Base-by-base conservation (phyloP, 2,329 filamentous ascomycete species). In the Epichloe gansuensis region DNA sequence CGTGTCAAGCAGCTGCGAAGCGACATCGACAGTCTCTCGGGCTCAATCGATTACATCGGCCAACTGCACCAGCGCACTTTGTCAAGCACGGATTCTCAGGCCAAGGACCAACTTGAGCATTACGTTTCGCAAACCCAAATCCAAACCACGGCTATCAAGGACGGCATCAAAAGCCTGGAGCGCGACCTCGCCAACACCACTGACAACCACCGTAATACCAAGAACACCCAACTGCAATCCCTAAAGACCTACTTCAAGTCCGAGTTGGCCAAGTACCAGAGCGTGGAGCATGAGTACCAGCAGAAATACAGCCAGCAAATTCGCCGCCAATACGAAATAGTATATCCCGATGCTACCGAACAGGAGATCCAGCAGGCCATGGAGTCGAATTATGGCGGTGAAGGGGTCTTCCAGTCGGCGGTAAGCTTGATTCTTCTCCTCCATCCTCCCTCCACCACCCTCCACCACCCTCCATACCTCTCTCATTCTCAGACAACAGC, bases 381-480 rank as follows among this genome's bases (percentile, higher is more conserved):
- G 25, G 75, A 87, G 59, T 74, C 81, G 51, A 83, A 90, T 65
- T 87, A 86, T 83, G 81, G 83, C 51, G 80, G 86, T 54, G 84
- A 91, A 71, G 85, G 86, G 62, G 83, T 93, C 52, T 93, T 91
- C 72, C 85, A 90, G 69, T 85, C 82, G 53, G 87, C 87, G 55
- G 87, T 91, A 77, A 68, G 82, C 47, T 28, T 35, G 7, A 8
- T 48, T 41, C 35, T 46, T 7, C 13, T 4, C 12, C 7, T 25
- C 13, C 34, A 5, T 7, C 21, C 52, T 46, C 28, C 50, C 39
- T n/a, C n/a, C n/a, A n/a, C n/a, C n/a, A n/a, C n/a, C n/a, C 35
- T 13, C 43, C 25, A 25, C 54, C 31, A 11, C 21, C n/a, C 31
- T 8, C 4, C 7, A 31, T 2, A 6, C 31, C 28, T 37, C 12